Conservation (phyloP, 257 asterid genomes). For the Osmanthus fragrans region DNA sequence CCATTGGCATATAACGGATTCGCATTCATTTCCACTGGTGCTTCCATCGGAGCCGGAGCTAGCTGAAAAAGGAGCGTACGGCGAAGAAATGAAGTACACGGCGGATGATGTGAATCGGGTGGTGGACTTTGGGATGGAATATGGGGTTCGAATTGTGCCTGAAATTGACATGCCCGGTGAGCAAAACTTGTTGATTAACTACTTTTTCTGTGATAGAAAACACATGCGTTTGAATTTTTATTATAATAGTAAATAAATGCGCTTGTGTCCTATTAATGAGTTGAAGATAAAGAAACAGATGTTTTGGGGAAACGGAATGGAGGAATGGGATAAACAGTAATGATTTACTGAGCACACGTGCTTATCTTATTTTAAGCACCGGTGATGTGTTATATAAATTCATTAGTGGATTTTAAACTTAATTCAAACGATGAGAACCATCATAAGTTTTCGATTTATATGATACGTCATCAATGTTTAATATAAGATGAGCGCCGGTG, state of each 20-base stretch:
- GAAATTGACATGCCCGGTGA: slow-evolving; percentile 98
- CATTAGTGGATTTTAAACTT: too few species aligned
- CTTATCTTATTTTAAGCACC: too few species aligned
- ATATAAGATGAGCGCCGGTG: too few species aligned
- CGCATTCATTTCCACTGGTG: slow-evolving; percentile 85
- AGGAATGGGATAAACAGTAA: neutral
- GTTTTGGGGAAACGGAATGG: neutral
- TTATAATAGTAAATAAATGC: neutral
- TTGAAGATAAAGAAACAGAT: neutral
- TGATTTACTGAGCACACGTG: too few species aligned
- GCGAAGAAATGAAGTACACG: slow-evolving; percentile 67
- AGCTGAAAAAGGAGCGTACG: slow-evolving; percentile 75
- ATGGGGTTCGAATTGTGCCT: slow-evolving; percentile 83
- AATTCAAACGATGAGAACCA: too few species aligned
- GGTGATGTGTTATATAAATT: too few species aligned
- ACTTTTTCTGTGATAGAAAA: neutral
- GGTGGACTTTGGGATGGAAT: slow-evolving; percentile 72
- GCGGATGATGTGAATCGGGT: slow-evolving; percentile 63
- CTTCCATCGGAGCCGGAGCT: slow-evolving; percentile 76
- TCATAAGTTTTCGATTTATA: too few species aligned
- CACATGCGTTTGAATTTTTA: neutral
- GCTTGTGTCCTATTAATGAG: too few species aligned
- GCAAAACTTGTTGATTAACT: slow-evolving; percentile 4
- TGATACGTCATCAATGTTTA: too few species aligned
- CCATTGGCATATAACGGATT: slow-evolving; percentile 95